These are phyloP conservation scores for Coniella lustricola DNA, from an alignment of 2,329 filamentous ascomycete genomes.

Conservation along the genomic window DNA sequence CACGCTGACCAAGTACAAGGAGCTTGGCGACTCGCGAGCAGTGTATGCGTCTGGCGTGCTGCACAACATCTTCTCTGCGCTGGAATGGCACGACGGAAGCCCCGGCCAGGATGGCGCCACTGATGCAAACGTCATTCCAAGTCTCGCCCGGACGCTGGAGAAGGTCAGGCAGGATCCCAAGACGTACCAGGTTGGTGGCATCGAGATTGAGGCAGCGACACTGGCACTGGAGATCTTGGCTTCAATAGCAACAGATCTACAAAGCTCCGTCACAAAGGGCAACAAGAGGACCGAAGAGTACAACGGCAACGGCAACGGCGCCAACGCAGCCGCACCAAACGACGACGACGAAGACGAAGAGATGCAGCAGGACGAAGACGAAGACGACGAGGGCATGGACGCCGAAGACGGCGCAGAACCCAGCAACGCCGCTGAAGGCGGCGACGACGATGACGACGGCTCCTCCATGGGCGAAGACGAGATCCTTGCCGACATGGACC, in stretches of 20 bases:
- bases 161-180: slow-evolving; percentile 23
- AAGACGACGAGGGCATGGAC: slow-evolving; percentile 27
- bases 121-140: slow-evolving; percentile 43
- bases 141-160: slow-evolving; percentile 34
- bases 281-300: slow-evolving; percentile 33
- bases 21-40: slow-evolving; percentile 39
- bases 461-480: slow-evolving; percentile 39
- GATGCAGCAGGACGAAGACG: slow-evolving; percentile 16
- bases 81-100: slow-evolving; percentile 46
- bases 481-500: slow-evolving; percentile 51
- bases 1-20: slow-evolving; percentile 40
- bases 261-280: slow-evolving; percentile 41
- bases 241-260: slow-evolving; percentile 55
- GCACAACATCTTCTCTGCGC: slow-evolving; percentile 53
- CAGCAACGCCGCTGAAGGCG: too few relatives aligned
- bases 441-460: slow-evolving; percentile 33
- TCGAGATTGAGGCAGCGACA: slow-evolving; percentile 40
- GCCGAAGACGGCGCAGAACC: slow-evolving; percentile 28
- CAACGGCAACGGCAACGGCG: slow-evolving; percentile 34
- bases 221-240: slow-evolving; percentile 56
- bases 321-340: slow-evolving; percentile 29
- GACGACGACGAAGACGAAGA: slow-evolving; percentile 23
- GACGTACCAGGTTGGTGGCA: slow-evolving; percentile 25
- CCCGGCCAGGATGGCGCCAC: slow-evolving; percentile 41
- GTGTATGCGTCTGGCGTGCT: slow-evolving; percentile 54